phyloP scores from a whole-genome alignment of 176 grass and related monocot genomes.

The Carex parvula region DNA sequence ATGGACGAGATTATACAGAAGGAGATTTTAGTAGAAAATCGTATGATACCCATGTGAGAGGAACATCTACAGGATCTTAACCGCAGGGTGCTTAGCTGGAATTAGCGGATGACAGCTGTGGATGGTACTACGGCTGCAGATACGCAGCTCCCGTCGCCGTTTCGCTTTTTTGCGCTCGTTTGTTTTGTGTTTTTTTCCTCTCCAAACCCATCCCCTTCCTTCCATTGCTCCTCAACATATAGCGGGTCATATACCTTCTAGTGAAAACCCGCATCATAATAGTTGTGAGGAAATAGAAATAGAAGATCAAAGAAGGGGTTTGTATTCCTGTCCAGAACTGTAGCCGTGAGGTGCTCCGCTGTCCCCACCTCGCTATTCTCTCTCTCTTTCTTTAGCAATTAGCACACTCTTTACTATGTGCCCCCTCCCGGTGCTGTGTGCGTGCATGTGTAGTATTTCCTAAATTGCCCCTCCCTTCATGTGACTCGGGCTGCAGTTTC shows the following conservation, averaged over 20 bases:
- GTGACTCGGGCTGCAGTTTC: not conserved
- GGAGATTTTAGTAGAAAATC: not conserved
- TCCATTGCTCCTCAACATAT: not conserved
- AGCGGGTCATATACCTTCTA: not conserved
- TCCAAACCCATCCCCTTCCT: not conserved
- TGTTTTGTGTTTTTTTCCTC: not conserved
- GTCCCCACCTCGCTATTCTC: constrained; percentile 5
- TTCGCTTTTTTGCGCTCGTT: constrained; percentile 13
- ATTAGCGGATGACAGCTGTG: constrained; percentile 29
- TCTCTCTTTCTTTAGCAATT: not conserved
- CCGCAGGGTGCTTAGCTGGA: constrained; percentile 25
- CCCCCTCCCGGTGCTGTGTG: not conserved
- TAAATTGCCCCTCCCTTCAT: not conserved
- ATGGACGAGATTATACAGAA: too few relatives aligned
- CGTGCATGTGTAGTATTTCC: not conserved
- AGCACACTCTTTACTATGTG: not conserved
- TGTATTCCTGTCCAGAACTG: constrained; percentile 28
- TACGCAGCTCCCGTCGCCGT: constrained; percentile 35
- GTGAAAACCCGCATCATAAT: too few relatives aligned
- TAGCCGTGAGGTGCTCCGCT: constrained; percentile 25
- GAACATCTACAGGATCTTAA: not conserved
- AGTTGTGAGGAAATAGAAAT: not conserved
- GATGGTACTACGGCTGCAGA: constrained; percentile 3
- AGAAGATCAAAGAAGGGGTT: not conserved
- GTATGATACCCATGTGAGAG: not conserved